These are phyloP conservation scores for Corynascus novoguineensis DNA, from an alignment of 495 filamentous ascomycete species.

Conservation along the genomic window DNA sequence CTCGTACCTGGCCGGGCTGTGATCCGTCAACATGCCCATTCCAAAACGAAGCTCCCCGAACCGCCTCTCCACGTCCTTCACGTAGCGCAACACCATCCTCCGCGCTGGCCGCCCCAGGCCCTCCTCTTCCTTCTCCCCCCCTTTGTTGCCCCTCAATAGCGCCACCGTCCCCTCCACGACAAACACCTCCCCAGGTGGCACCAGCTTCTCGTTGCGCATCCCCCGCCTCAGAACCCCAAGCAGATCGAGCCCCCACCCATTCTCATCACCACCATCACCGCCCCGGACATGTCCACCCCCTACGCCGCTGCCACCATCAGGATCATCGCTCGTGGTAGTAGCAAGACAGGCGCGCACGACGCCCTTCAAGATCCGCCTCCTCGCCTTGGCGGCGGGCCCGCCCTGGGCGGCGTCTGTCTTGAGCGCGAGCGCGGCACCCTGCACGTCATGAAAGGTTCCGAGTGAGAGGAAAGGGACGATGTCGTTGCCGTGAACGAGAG, in stretches of 20 bases:
- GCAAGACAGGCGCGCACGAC: no score
- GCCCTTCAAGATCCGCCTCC: no score
- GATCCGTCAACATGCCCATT: constrained; percentile 67
- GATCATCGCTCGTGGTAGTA: neutral
- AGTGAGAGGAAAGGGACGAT: constrained; percentile 69
- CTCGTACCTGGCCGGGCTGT: constrained; percentile 73
- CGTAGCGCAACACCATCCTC: constrained; percentile 59
- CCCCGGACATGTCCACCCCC: no score
- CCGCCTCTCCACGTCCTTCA: constrained; percentile 58
- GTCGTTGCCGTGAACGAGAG: constrained; percentile 65
- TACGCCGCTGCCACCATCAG: neutral
- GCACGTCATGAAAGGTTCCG: constrained; percentile 70
- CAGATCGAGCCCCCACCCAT: constrained; percentile 65
- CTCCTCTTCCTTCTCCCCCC: constrained; percentile 26
- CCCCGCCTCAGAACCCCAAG: constrained; percentile 60
- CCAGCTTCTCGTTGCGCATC: constrained; percentile 64
- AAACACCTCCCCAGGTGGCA: constrained; percentile 75
- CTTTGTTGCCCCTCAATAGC: constrained; percentile 53
- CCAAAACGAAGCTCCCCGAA: constrained; percentile 70
- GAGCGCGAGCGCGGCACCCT: constrained; percentile 63
- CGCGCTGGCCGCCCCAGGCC: constrained; percentile 57
- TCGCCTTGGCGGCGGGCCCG: constrained; percentile 55
- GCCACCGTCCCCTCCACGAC: constrained; percentile 60
- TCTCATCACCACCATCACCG: constrained; percentile 29
- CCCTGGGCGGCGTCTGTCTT: constrained; percentile 62